Percentiles rank a stretch among this genome's conserved stretches.
These are phyloP conservation scores for Rossbeevera mucosa DNA, from an alignment of 768 basidiomycete genomes.

Conservation along the genomic window DNA sequence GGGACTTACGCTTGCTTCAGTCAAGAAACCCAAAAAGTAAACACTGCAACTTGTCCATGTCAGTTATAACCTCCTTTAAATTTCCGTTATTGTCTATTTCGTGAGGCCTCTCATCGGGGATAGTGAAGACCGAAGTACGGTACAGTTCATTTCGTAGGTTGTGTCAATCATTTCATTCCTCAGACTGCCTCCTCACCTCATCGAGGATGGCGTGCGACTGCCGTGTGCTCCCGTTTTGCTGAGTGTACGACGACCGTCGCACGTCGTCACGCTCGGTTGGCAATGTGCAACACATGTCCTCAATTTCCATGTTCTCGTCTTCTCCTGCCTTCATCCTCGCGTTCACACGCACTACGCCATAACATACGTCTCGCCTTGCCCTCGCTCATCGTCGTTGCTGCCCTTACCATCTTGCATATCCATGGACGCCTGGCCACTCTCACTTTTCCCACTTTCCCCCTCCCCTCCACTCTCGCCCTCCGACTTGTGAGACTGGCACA, in stretches of 20 bases:
- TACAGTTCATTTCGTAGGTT: background rate
- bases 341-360: background rate
- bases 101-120: too few species aligned
- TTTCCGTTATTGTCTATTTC: background rate
- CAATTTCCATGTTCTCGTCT: background rate
- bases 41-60: background rate
- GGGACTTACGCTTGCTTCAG: slow-evolving; percentile 35
- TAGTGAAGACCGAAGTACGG: too few species aligned
- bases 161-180: background rate
- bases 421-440: too few species aligned
- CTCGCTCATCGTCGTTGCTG: background rate
- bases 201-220: background rate
- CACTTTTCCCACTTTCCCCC: background rate
- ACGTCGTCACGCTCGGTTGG: background rate
- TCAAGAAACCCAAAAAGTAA: slow-evolving; percentile 84
- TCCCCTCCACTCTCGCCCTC: background rate
- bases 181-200: background rate
- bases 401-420: too few species aligned
- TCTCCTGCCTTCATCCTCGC: background rate
- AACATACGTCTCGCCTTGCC: background rate
- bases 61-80: background rate
- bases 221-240: too few species aligned
- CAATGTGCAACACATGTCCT: background rate
- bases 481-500: background rate
- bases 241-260: background rate